Evolutionary conservation across 2,329 filamentous ascomycete species (phyloP), one percentile per base, ranked within the genome.

Genomic region (Penicillium concentricum): DNA sequence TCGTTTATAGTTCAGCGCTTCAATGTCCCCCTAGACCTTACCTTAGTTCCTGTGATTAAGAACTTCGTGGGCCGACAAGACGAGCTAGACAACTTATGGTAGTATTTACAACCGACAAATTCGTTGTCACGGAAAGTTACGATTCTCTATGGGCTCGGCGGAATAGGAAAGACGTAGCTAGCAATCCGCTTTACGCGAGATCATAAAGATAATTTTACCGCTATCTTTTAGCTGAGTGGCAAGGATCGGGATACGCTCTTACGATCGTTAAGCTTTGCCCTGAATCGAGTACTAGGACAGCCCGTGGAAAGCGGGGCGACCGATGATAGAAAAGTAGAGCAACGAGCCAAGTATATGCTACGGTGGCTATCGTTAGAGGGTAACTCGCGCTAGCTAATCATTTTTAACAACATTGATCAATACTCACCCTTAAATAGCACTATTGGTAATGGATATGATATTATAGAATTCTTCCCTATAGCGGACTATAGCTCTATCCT

Each of bases 401-500:
- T 71, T 37, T 67, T 68, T 49, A 67, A 73, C 28, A 72, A 71
- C 35, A 58, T 67, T 32, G 65, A 72, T 38, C 60, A 63, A 53
- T 66, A 69, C 47, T 60, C 52, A 20, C 54, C 56, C 7, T 12
- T 42, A 1, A 22, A 57, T 32, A 37, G 22, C 22, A 5, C 43
- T 22, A 57, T 66, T 57, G 30, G 20, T 18, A 52, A 51, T 46
- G 61, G 46, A 62, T 66, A 71, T 37, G 67, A 76, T 61, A 61
- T 76, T 28, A 54, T 43, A 1, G 34, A 62, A 55, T 74, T 68
- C 50, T 67, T 74, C 30, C 69, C 69, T 10, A 51, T 59, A 13
- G 58, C 68, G 2, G 59, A 77, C 44, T 74, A 79, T 54, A 77
- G 77, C n/a, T 72, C 73, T 2, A 70, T 81, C 47, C 64, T 81